Conservation (phyloP, 306 rosid species). For the Prunus dulcis region DNA sequence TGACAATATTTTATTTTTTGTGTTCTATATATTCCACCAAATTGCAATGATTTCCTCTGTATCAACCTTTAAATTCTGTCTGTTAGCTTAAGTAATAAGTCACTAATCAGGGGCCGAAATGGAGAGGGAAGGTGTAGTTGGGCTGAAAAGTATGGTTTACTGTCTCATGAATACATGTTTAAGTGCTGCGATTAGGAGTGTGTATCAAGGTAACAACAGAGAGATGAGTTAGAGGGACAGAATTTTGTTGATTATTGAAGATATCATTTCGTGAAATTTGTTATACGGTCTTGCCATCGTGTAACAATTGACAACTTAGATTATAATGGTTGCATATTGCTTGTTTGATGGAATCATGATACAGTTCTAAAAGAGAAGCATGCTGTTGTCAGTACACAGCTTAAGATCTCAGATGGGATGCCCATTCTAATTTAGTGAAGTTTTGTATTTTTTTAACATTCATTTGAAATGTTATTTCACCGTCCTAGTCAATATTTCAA, state of each 20-base stretch:
- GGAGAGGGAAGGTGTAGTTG: constrained; percentile 1
- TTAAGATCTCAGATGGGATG: not conserved
- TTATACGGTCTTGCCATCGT: not conserved
- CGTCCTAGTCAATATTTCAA: not conserved
- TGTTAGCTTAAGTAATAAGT: not conserved
- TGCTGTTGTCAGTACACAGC: not conserved
- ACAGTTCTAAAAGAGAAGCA: not conserved
- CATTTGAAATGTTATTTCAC: not conserved
- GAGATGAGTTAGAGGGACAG: not conserved
- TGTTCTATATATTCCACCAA: not conserved
- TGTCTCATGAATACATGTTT: not conserved
- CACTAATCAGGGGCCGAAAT: not conserved
- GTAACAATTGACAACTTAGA: not conserved
- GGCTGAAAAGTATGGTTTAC: not conserved
- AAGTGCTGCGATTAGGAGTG: not conserved
- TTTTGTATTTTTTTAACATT: not conserved
- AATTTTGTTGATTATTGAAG: not conserved
- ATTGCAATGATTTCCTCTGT: not conserved
- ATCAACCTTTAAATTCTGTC: not conserved
- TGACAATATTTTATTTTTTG: not conserved
- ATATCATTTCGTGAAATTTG: not conserved
- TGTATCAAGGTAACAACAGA: not conserved
- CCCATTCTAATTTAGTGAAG: not conserved
- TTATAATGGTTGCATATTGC: not conserved
- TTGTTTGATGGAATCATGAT: not conserved